Evolutionary conservation across 192 early-diverging fungal species (phyloP), one percentile per base, ranked within the genome.

Genomic region (Coemansia sp.): DNA sequence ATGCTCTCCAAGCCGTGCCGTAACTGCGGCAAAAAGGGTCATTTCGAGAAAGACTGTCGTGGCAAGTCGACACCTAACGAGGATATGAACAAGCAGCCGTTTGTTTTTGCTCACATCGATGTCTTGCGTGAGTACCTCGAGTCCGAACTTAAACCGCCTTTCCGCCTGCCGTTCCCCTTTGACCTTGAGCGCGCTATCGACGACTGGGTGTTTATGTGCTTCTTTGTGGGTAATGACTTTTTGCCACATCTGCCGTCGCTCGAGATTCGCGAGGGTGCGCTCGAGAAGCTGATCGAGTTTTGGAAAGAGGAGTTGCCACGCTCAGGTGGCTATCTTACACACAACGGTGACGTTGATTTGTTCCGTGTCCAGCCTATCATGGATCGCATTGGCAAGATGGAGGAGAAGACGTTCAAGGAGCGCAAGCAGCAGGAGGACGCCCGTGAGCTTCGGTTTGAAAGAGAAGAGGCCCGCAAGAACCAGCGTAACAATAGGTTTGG

Each of bases 171-270:
- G 2, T 95, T 95, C 65, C 76, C 87, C 7, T 98, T 92, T 79
- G 90, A 97, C 66, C 71, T 99, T 24, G 97, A 99, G 73, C 74
- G 90, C 2, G 91, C 98, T 16, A 91, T 99, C 74, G 97, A 99
- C 71, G 97, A 99, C 79, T 98, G 97, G 90, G 94, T 98, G 50
- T 90, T 99, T 65, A 71, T 99, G 80, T 93, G 91, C 70, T 98
- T 97, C 84, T 99, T 99, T 85, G 95, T 99, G 18, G 97, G 97
- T 57, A 99, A 99, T 78, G 97, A 99, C 79, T 98, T 98, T 70
- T 85, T 99, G 72, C 95, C 96, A 3, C 94, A 97, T 80, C 74
- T 99, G 55, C 97, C 97, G 5, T 92, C 91, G 15, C 85, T 99
- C 52, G 94, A 97, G 70, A 98, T 98, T 57, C 92, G 93, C 57